Evolutionary conservation across 306 rosid species (phyloP).

Genomic region (Spatholobus suberectus): DNA sequence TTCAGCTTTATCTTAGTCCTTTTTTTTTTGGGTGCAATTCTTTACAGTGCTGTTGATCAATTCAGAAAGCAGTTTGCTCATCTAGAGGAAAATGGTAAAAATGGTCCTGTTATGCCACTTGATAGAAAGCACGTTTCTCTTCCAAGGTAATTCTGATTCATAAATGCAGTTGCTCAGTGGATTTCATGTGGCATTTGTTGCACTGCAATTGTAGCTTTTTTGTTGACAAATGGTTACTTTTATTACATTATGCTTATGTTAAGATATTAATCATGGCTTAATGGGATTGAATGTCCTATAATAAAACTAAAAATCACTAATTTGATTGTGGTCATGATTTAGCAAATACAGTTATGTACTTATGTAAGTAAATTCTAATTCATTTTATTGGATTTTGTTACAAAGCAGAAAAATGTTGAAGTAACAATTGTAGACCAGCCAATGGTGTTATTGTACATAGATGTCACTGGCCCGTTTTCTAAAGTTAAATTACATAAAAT

Average conservation of each 20-base stretch:
- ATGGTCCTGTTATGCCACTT: slow-evolving; percentile 78
- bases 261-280: not conserved
- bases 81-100: slow-evolving; percentile 94
- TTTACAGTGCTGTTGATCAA: slow-evolving; percentile 87
- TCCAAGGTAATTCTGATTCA: slow-evolving; percentile 73
- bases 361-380: not conserved
- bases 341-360: not conserved
- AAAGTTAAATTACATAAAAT: not conserved
- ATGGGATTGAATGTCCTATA: not conserved
- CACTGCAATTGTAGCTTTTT: not conserved
- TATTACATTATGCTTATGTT: not conserved
- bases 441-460: not conserved
- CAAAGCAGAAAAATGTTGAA: not conserved
- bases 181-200: slow-evolving; percentile 15
- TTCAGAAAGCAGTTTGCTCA: slow-evolving; percentile 94
- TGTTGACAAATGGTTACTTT: not conserved
- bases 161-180: slow-evolving; percentile 14
- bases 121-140: slow-evolving; percentile 94
- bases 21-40: slow-evolving; percentile 36
- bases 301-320: slow-evolving; percentile 10
- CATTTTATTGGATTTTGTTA: not conserved
- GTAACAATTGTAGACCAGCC: not conserved
- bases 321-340: not conserved
- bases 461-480: not conserved
- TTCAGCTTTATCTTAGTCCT: slow-evolving; percentile 15